Evolutionary conservation across 495 filamentous ascomycete genomes (phyloP).

Genomic region (Penicillium fimorum): DNA sequence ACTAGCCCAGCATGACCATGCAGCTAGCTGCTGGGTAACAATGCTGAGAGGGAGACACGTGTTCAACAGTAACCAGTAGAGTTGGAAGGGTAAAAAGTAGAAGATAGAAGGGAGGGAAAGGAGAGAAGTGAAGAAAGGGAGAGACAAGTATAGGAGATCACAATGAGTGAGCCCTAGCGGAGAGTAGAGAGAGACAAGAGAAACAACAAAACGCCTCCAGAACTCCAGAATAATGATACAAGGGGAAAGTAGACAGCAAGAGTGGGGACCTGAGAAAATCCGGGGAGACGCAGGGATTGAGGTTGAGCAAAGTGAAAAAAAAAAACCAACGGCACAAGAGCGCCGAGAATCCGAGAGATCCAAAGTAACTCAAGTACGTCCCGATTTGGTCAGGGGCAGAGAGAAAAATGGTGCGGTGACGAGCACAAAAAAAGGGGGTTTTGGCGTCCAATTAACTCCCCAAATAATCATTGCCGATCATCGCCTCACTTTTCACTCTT

Average conservation of each 20-base stretch:
- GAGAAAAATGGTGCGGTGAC: slow-evolving; percentile 11
- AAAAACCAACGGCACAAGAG: neutral
- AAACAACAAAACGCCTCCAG: slow-evolving; percentile 7
- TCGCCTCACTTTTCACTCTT: slow-evolving; percentile 28
- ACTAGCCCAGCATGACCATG: slow-evolving; percentile 10
- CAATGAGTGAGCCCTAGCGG: slow-evolving; percentile 2
- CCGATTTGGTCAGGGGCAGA: slow-evolving; percentile 19
- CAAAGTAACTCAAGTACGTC: neutral
- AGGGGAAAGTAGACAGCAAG: slow-evolving; percentile 10
- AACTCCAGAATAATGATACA: slow-evolving; percentile 26
- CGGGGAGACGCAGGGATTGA: slow-evolving; percentile 20
- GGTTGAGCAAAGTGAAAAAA: slow-evolving; percentile 5
- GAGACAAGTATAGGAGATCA: neutral
- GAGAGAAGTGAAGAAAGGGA: slow-evolving; percentile 1
- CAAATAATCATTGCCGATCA: slow-evolving; percentile 16
- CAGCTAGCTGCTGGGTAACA: slow-evolving; percentile 15
- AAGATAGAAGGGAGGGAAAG: neutral
- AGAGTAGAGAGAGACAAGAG: slow-evolving; percentile 9
- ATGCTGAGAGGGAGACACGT: neutral
- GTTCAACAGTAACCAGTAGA: slow-evolving; percentile 4
- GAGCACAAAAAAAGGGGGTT: slow-evolving; percentile 13
- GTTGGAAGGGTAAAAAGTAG: slow-evolving; percentile 8
- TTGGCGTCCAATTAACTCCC: slow-evolving; percentile 8
- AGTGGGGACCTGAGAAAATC: slow-evolving; percentile 18
- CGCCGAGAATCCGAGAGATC: slow-evolving; percentile 2